A percentile compares a stretch with the other conserved stretches of the same genome.
Evolutionary conservation across 768 basidiomycete genomes (phyloP).

Genomic region (Saitozyma podzolica): DNA sequence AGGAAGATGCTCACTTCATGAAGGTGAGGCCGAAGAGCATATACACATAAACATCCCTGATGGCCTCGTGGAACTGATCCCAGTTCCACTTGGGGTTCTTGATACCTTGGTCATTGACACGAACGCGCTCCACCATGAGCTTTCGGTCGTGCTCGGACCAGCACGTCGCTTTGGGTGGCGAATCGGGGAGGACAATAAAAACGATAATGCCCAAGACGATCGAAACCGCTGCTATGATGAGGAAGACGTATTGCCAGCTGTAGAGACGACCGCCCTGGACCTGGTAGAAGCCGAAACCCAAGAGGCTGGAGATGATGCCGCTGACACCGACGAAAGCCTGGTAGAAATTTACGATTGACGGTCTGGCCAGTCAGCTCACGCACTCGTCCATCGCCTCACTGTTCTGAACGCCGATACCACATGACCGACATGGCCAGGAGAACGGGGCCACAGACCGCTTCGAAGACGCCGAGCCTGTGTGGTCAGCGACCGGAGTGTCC

Average conservation of each 20-base stretch:
- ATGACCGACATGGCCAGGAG: too few relatives aligned
- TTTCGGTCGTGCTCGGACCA: conserved; percentile 53
- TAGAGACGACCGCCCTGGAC: conserved; percentile 4
- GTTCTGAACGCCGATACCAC: too few relatives aligned
- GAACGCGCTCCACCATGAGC: conserved; percentile 58
- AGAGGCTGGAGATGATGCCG: conserved; percentile 8
- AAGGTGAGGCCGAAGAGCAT: conserved; percentile 55
- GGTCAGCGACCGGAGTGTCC: too few relatives aligned
- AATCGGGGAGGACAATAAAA: conserved; percentile 17
- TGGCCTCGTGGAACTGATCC: conserved; percentile 54
- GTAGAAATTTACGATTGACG: too few relatives aligned
- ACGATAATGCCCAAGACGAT: conserved; percentile 11
- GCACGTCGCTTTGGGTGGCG: conserved; percentile 10
- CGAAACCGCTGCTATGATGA: not conserved
- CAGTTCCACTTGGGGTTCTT: conserved; percentile 59
- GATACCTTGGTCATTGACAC: conserved; percentile 60
- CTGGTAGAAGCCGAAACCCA: conserved; percentile 32
- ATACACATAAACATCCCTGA: conserved; percentile 58
- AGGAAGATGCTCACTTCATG: conserved; percentile 45
- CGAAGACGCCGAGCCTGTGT: too few relatives aligned
- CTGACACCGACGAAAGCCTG: conserved; percentile 11
- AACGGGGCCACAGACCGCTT: too few relatives aligned
- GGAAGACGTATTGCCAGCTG: not conserved
- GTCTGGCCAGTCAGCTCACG: too few relatives aligned
- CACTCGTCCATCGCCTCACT: too few relatives aligned